Evolutionary conservation across 371 early-diverging fungal species (phyloP).

Genomic region (Mortierella sp.): DNA sequence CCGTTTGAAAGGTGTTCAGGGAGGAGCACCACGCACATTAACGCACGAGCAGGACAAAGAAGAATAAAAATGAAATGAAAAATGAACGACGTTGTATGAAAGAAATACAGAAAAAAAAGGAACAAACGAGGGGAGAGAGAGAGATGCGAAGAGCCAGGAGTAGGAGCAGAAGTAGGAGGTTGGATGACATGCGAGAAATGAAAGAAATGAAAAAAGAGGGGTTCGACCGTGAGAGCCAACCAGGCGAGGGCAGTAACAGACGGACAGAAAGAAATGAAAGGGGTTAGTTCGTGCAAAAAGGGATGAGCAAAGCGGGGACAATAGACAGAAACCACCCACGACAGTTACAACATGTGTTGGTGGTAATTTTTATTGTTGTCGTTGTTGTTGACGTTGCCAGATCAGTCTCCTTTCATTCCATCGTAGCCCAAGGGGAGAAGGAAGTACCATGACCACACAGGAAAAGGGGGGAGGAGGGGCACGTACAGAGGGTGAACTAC

Average conservation of each 20-base stretch:
- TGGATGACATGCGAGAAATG: neutral
- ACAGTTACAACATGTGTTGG: neutral
- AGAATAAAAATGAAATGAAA: neutral
- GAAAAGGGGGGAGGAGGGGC: neutral
- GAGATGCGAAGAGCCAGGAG: neutral
- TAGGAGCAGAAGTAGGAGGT: neutral
- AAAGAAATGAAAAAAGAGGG: neutral
- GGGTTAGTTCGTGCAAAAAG: neutral
- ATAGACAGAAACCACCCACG: neutral
- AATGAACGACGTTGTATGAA: constrained; percentile 1
- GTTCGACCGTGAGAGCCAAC: neutral
- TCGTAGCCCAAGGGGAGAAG: neutral
- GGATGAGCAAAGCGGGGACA: constrained; percentile 2
- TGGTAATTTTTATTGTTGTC: neutral
- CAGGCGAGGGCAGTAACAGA: constrained; percentile 7
- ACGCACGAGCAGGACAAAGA: neutral
- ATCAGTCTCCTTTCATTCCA: neutral
- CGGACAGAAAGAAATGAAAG: neutral
- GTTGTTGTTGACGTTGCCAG: neutral
- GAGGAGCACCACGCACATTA: neutral
- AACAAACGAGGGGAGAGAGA: neutral
- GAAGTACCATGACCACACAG: neutral
- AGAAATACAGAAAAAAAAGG: neutral
- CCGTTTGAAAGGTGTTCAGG: neutral
- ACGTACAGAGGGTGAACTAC: neutral